Conservation (phyloP, 257 asterid genomes). For the Nicotiana otophora region DNA sequence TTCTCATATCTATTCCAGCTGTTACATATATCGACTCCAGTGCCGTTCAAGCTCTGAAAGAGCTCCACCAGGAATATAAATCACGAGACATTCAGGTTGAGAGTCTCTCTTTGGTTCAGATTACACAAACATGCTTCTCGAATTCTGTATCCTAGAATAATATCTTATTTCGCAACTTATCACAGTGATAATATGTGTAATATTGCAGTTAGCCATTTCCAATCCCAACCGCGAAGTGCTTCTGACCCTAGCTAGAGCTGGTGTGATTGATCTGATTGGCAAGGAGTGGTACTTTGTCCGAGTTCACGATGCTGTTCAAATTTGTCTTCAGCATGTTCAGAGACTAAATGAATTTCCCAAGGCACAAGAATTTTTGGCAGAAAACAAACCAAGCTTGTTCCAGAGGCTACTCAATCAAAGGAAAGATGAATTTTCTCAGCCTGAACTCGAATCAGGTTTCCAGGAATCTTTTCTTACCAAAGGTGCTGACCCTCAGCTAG, state of each 20-base stretch:
- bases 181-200: background rate
- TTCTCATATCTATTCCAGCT: conserved; percentile 45
- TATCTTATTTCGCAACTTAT: background rate
- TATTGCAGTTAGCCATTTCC: conserved; percentile 76
- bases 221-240: conserved; percentile 82
- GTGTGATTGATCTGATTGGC: conserved; percentile 73
- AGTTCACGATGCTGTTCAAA: conserved; percentile 92
- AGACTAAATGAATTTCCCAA: conserved; percentile 37
- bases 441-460: conserved; percentile 63
- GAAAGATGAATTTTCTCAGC: conserved; percentile 37
- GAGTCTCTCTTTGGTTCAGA: background rate
- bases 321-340: conserved; percentile 72
- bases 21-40: conserved; percentile 90
- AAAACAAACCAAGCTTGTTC: conserved; percentile 39
- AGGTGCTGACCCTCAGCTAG: conserved; percentile 39
- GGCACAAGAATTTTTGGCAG: conserved; percentile 30
- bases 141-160: background rate
- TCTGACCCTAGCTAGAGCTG: conserved; percentile 60
- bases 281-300: conserved; percentile 90
- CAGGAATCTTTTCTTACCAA: conserved; percentile 16
- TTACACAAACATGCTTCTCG: background rate
- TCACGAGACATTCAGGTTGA: conserved; percentile 83
- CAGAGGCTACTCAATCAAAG: conserved; percentile 44
- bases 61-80: conserved; percentile 77
- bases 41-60: conserved; percentile 90